Evolutionary conservation across 2,329 filamentous ascomycete genomes (phyloP).

Genomic region (Cladosporium oxysporum): DNA sequence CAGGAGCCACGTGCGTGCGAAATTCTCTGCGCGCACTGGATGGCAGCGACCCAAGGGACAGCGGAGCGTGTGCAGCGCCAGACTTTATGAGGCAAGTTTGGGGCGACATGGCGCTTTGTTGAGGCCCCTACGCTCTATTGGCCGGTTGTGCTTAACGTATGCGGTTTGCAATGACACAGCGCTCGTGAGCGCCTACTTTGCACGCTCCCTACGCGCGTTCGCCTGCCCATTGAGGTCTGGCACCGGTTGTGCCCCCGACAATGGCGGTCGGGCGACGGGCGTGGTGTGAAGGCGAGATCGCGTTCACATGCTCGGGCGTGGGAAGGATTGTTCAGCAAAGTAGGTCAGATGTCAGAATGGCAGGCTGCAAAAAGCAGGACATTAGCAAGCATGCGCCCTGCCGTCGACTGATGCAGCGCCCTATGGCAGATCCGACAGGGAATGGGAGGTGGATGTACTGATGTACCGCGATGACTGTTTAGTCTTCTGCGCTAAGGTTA

Average conservation of each 20-base stretch:
- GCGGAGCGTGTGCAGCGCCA: constrained; percentile 13
- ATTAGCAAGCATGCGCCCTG: constrained; percentile 18
- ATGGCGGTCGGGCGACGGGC: background rate
- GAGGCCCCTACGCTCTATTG: constrained; percentile 7
- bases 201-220: constrained; percentile 15
- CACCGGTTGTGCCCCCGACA: background rate
- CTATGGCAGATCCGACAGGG: constrained; percentile 12
- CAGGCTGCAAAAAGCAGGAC: constrained; percentile 10
- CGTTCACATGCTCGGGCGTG: background rate
- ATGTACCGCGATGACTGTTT: constrained; percentile 6
- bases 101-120: constrained; percentile 15
- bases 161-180: constrained; percentile 19
- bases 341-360: constrained; percentile 17
- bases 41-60: background rate
- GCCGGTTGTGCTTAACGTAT: constrained; percentile 16
- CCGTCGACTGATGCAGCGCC: background rate
- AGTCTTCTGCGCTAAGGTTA: constrained; percentile 5
- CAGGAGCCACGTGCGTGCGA: constrained; percentile 9
- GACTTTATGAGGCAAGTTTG: constrained; percentile 14
- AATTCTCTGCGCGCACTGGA: constrained; percentile 13
- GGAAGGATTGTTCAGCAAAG: background rate
- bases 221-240: constrained; percentile 16
- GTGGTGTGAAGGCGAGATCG: constrained; percentile 7
- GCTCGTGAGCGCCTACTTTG: constrained; percentile 15
- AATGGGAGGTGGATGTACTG: constrained; percentile 9